phyloP scores from a whole-genome alignment of 2,329 filamentous ascomycete genomes.

The Penicillium hordei region DNA sequence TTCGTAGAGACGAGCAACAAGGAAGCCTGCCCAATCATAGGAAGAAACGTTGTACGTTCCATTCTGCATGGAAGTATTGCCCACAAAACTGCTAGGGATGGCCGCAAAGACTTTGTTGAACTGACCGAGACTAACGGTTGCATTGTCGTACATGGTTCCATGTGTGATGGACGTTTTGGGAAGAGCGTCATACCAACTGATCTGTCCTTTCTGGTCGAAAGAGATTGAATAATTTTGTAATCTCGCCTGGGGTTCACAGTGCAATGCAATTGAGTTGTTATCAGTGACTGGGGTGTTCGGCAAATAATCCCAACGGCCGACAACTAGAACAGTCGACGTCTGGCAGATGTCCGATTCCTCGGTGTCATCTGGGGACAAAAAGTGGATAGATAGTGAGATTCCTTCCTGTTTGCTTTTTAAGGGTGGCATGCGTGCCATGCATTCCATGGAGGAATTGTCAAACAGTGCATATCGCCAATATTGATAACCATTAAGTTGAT shows the following conservation, averaged over 20 bases:
- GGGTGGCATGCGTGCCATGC: slow-evolving; percentile 30
- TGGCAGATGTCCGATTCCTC: slow-evolving; percentile 30
- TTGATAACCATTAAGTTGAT: slow-evolving; percentile 12
- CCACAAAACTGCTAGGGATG: slow-evolving; percentile 35
- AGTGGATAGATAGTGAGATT: slow-evolving; percentile 36
- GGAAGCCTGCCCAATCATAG: slow-evolving; percentile 39
- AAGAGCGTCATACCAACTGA: slow-evolving; percentile 19
- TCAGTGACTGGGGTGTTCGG: slow-evolving; percentile 23
- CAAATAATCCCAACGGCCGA: slow-evolving; percentile 37
- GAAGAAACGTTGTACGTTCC: slow-evolving; percentile 31
- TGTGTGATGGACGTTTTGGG: slow-evolving; percentile 21
- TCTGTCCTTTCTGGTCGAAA: slow-evolving; percentile 34
- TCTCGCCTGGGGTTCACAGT: slow-evolving; percentile 31
- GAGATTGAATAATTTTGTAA: slow-evolving; percentile 28
- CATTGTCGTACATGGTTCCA: slow-evolving; percentile 35
- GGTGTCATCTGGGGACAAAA: slow-evolving; percentile 28
- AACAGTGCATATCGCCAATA: slow-evolving; percentile 32
- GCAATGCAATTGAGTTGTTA: slow-evolving; percentile 34
- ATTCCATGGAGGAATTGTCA: slow-evolving; percentile 23
- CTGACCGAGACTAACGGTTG: slow-evolving; percentile 35
- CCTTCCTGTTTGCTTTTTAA: slow-evolving; percentile 23
- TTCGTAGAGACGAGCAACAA: slow-evolving; percentile 35
- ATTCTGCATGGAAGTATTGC: slow-evolving; percentile 26
- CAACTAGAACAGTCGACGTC: slow-evolving; percentile 33
- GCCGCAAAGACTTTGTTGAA: slow-evolving; percentile 40